Conservation (phyloP, 352 stramenopile genomes). For the Poterioochromonas sp. region DNA sequence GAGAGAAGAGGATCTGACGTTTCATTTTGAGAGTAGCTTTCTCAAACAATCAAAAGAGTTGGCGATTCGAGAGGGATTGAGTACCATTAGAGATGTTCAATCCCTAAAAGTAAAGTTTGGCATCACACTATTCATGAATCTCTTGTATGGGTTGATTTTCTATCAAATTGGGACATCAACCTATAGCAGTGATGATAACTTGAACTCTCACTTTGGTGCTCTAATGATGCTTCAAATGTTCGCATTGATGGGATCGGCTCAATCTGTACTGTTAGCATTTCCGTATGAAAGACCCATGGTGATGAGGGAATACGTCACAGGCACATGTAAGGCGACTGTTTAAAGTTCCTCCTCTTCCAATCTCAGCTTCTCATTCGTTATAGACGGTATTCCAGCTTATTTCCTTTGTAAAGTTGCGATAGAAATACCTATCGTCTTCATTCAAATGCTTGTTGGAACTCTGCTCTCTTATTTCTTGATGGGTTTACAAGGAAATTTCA, state of each 20-base stretch:
- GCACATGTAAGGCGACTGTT: too few relatives aligned
- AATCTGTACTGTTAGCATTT: constrained; percentile 11
- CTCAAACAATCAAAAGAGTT: constrained; percentile 24
- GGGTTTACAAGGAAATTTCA: constrained; percentile 38
- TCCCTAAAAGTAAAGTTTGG: constrained; percentile 41
- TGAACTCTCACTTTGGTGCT: constrained; percentile 39
- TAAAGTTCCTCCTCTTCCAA: too few relatives aligned
- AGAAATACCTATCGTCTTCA: constrained; percentile 35
- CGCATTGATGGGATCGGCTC: neutral
- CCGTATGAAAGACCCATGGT: constrained; percentile 26
- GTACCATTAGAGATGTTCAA: constrained; percentile 32
- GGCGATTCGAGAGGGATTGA: constrained; percentile 37
- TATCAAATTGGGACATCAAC: too few relatives aligned
- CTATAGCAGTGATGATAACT: too few relatives aligned
- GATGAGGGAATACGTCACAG: constrained; percentile 16
- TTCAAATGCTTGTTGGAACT: constrained; percentile 35
- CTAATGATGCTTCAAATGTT: constrained; percentile 24
- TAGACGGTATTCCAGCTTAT: constrained; percentile 21
- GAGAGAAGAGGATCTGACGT: neutral
- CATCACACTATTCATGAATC: constrained; percentile 40
- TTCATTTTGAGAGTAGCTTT: neutral
- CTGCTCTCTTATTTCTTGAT: constrained; percentile 40
- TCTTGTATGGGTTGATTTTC: constrained; percentile 37
- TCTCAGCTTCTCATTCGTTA: too few relatives aligned
- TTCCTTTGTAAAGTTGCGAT: constrained; percentile 37